Base-by-base conservation (phyloP, 2,329 filamentous ascomycete genomes). In the Harringtonia aguacate region DNA sequence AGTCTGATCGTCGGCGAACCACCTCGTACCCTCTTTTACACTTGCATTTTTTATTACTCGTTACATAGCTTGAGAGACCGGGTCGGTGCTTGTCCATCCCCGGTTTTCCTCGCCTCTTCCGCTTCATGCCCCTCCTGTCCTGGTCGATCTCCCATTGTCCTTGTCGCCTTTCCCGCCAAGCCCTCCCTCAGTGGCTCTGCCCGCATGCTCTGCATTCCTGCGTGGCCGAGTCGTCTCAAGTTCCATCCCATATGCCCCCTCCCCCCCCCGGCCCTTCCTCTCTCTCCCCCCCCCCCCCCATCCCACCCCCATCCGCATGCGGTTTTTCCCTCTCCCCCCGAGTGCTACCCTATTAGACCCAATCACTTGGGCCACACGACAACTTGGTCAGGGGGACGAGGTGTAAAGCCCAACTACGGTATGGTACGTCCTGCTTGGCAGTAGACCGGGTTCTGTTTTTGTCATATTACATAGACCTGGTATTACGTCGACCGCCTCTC, bases 101-200 rank as follows among this genome's bases (percentile, higher is more conserved):
- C 39, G 29, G 39, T 41, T 41, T 33, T 35, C 39, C 30, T 9
- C 20, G 18, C 17, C 40, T 22, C 31, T 36, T 42, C 40, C 36
- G 40, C 40, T 42, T 42, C 34, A 8, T 28, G 13, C 29, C 28
- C 39, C 40, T 30, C 22, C n/a, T n/a, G n/a, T n/a, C 15, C 17
- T 27, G 6, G 24, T 17, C 10, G 9, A 4, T 29, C 27, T 24
- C 36, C 29, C 12, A 24, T 29, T 30, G 9, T 20, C 27, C 18
- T 8, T 4, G 15, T 28, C 22, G 8, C 22, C 24, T 39, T 29
- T 39, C 24, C 18, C 24, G 36, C 36, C 28, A 18, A 27, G 14
- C 27, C 17, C 20, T 18, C 15, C 28, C 10, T 36, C 18, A 29
- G 27, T 30, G 27, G 36, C 14, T 17, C 24, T 39, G 10, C 7